Conservation (phyloP, 2,329 filamentous ascomycete genomes). For the Verticillium tricorpus region DNA sequence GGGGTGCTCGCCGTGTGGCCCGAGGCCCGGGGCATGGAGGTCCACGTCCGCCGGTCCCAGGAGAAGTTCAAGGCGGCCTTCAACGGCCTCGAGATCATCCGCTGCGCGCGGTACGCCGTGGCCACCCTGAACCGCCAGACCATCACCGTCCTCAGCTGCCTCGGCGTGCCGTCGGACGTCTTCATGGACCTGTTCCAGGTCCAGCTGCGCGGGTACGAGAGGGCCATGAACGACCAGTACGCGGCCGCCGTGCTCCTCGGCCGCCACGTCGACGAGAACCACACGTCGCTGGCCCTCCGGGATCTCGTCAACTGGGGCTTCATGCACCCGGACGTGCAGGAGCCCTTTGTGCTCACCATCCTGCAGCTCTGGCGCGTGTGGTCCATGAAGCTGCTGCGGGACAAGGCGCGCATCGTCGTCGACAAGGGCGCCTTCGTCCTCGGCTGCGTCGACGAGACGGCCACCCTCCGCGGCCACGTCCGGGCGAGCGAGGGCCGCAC, state of each 20-base stretch:
- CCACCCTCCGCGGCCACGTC: slow-evolving; percentile 67
- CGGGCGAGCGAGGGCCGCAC: slow-evolving; percentile 34
- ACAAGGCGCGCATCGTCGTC: slow-evolving; percentile 82
- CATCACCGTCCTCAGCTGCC: slow-evolving; percentile 75
- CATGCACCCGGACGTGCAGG: slow-evolving; percentile 52
- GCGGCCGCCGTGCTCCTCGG: slow-evolving; percentile 65
- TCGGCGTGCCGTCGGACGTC: slow-evolving; percentile 64
- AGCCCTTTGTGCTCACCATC: slow-evolving; percentile 79
- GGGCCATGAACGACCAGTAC: slow-evolving; percentile 61
- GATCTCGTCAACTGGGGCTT: slow-evolving; percentile 78
- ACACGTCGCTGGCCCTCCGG: slow-evolving; percentile 69
- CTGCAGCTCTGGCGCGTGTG: slow-evolving; percentile 83
- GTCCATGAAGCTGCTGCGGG: slow-evolving; percentile 85
- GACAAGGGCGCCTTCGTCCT: slow-evolving; percentile 82
- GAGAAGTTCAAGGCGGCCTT: slow-evolving; percentile 75
- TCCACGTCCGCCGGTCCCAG: slow-evolving; percentile 80
- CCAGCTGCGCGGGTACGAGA: slow-evolving; percentile 65
- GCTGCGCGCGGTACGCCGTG: slow-evolving; percentile 68
- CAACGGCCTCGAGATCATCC: slow-evolving; percentile 78
- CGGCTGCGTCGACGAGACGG: slow-evolving; percentile 84
- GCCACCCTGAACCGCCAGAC: slow-evolving; percentile 87
- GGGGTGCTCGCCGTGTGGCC: slow-evolving; percentile 78
- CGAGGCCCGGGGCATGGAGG: slow-evolving; percentile 58
- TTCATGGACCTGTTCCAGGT: slow-evolving; percentile 64
- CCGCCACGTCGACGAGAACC: slow-evolving; percentile 79